These are phyloP conservation scores for Podaxis mareebaensis DNA, from an alignment of 768 basidiomycete species.

Conservation along the genomic window DNA sequence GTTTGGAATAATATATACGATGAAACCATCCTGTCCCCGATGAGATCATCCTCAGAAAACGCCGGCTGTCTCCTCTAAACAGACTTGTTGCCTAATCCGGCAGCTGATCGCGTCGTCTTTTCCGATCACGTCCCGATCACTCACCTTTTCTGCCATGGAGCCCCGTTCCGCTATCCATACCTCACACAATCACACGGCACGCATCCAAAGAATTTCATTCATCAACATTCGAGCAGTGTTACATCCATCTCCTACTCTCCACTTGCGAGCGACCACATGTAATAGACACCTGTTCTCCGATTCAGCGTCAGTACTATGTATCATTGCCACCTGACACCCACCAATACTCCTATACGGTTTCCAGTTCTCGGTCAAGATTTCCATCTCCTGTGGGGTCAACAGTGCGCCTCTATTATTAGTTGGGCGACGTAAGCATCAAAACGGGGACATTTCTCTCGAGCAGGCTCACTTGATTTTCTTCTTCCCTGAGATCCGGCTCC, in stretches of 20 bases:
- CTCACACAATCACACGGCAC: not conserved
- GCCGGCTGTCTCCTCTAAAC: constrained; percentile 3
- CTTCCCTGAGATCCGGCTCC: constrained; percentile 64
- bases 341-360: constrained; percentile 81
- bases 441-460: constrained; percentile 10
- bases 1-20: constrained; percentile 11
- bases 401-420: constrained; percentile 55
- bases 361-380: constrained; percentile 73
- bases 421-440: constrained; percentile 18
- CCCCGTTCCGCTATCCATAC: constrained; percentile 4
- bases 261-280: constrained; percentile 80
- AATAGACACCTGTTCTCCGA: constrained; percentile 61
- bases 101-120: not conserved
- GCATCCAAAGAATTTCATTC: not conserved
- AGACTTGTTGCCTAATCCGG: constrained; percentile 9
- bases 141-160: constrained; percentile 11
- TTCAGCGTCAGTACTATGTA: constrained; percentile 5
- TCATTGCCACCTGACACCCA: constrained; percentile 30
- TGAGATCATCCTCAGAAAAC: constrained; percentile 9
- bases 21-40: not conserved
- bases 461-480: constrained; percentile 67
- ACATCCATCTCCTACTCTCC: constrained; percentile 17
- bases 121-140: constrained; percentile 14
- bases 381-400: constrained; percentile 82
- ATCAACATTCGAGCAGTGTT: not conserved